phyloP scores from a whole-genome alignment of 148 eudicot species.

The Arbutus unedo region DNA sequence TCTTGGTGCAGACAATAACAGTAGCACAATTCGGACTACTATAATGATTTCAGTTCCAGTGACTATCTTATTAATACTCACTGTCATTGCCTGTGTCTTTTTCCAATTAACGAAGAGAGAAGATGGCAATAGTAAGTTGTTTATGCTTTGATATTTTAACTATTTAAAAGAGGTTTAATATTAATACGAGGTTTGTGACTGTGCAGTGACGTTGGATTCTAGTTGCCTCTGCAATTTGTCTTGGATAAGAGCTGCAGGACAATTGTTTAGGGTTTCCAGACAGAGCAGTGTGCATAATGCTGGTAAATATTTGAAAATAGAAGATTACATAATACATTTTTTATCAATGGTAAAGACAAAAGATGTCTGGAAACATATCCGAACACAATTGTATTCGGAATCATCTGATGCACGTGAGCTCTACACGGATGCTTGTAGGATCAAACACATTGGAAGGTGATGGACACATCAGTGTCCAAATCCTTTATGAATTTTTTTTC shows the following conservation, averaged over 20 bases:
- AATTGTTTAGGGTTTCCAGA: background rate
- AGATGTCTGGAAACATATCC: too few species aligned
- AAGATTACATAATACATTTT: conserved; percentile 20
- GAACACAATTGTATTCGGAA: too few species aligned
- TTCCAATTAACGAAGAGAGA: conserved; percentile 12
- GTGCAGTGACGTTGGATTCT: background rate
- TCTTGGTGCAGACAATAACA: background rate
- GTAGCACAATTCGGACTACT: background rate
- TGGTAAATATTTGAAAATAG: background rate
- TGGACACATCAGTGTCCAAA: too few species aligned
- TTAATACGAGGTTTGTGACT: background rate
- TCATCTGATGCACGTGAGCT: too few species aligned
- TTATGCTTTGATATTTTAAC: background rate
- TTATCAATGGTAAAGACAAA: too few species aligned
- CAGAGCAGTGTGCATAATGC: background rate
- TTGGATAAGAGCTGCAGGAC: background rate
- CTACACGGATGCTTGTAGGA: too few species aligned
- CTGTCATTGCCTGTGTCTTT: background rate
- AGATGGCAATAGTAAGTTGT: background rate
- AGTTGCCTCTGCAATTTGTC: background rate
- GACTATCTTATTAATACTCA: conserved; percentile 7
- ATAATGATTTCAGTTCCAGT: conserved; percentile 8
- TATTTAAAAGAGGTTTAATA: background rate
- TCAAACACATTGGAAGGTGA: too few species aligned
- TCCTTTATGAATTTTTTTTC: background rate